Base-by-base conservation (phyloP, 805 yeast species). In the Ogataea polymorpha region DNA sequence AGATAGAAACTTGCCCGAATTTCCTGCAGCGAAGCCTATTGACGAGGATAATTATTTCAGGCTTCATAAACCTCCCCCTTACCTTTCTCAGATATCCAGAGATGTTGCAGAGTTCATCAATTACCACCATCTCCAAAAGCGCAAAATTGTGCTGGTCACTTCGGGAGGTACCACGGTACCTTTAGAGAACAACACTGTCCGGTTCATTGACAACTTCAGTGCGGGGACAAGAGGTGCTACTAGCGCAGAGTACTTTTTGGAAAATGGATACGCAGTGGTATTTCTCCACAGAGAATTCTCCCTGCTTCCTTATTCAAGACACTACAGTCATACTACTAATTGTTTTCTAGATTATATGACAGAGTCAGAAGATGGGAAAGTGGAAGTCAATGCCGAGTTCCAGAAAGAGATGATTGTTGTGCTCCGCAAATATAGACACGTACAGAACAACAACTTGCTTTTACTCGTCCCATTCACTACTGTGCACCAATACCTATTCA, bases 131-230 rank as follows among this genome's bases (percentile, higher is more conserved):
- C 49, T 60, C 11, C 42, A 50, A 2, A 51, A 59, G 26, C 68
- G 72, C 39, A 77, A 72, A 35, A 75, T 91, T 11, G 98, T 80
- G 0, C 66, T 91, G 32, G 95, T 91, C 3, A 93, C 99, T 0
- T 80, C 91, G 7, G 99, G 99, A 17, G 99, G 99, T 16, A 93
- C 99, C 1, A 91, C 97, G 0, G 99, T 93, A 0, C 99, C 99
- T 0, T 68, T 93, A 50, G 99, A 93, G 57, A 90, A 89, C 63
- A 93, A 93, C 58, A 93, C 99, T 0, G 99, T 93, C 6, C 68
- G 99, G 39, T 93, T 93, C 63, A 89, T 93, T 55, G 99, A 93
- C 64, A 93, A 93, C 58, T 93, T 93, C 62, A 82, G 93, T 49
- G 98, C 98, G 17, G 99, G 99, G 17, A 93, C 97, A 0, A 77